A percentile compares a stretch with the other conserved stretches of the same genome.
Conservation (phyloP, 192 early-diverging fungal species). For the Coemansia sp. region DNA sequence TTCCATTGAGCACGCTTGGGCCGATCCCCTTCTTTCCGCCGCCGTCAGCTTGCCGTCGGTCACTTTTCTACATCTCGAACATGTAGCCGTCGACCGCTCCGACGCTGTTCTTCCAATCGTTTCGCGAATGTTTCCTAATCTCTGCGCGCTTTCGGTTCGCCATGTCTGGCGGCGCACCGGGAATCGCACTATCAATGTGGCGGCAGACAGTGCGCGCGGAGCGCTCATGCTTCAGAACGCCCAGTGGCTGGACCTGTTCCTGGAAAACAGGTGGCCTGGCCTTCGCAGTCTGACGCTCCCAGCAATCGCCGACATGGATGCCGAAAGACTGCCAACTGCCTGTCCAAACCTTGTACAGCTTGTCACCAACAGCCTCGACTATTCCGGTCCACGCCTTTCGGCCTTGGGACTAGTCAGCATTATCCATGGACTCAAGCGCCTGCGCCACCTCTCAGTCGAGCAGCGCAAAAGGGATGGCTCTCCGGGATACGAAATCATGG, state of each 20-base stretch:
- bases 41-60: slow-evolving; percentile 15
- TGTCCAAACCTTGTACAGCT: slow-evolving; percentile 38
- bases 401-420: slow-evolving; percentile 30
- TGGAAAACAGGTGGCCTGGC: slow-evolving; percentile 21
- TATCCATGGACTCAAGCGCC: slow-evolving; percentile 29
- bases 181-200: background rate
- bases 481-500: slow-evolving; percentile 38
- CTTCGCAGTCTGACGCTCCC: slow-evolving; percentile 38
- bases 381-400: slow-evolving; percentile 44
- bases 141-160: slow-evolving; percentile 32
- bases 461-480: slow-evolving; percentile 47
- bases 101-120: slow-evolving; percentile 23
- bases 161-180: slow-evolving; percentile 37
- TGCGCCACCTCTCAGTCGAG: slow-evolving; percentile 44
- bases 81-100: slow-evolving; percentile 23
- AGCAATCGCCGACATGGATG: slow-evolving; percentile 41
- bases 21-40: slow-evolving; percentile 18
- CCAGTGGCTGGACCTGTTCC: slow-evolving; percentile 22
- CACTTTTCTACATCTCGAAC: slow-evolving; percentile 30
- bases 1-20: slow-evolving; percentile 36
- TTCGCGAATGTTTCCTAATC: slow-evolving; percentile 25
- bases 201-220: slow-evolving; percentile 28
- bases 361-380: slow-evolving; percentile 49
- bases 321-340: slow-evolving; percentile 14
- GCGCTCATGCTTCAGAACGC: slow-evolving; percentile 44